Evolutionary conservation across 257 asterid genomes (phyloP).

Genomic region (Mentha longifolia): DNA sequence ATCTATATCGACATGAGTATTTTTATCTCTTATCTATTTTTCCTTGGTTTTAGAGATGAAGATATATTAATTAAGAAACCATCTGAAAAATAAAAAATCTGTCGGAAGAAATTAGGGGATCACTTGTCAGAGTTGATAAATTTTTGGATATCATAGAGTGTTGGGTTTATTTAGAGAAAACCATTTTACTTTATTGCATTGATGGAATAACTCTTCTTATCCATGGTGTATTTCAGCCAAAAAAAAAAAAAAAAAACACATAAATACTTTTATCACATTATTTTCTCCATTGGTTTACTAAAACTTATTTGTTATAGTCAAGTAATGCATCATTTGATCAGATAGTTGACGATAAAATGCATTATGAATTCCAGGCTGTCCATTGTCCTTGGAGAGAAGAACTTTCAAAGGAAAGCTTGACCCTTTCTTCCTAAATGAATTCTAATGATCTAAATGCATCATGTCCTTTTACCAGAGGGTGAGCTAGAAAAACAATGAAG

Average conservation of each 20-base stretch:
- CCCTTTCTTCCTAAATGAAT: neutral
- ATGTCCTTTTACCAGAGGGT: neutral
- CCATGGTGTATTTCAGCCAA: neutral
- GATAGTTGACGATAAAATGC: neutral
- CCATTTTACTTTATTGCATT: neutral
- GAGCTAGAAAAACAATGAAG: conserved; percentile 3
- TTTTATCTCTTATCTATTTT: neutral
- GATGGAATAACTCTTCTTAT: neutral
- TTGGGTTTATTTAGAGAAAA: neutral
- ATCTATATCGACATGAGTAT: too few species aligned
- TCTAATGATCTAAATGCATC: conserved; percentile 4
- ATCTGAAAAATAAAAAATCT: too few species aligned
- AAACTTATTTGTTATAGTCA: neutral
- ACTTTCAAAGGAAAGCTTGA: conserved; percentile 14
- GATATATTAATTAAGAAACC: too few species aligned
- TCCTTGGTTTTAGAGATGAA: neutral
- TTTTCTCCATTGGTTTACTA: neutral
- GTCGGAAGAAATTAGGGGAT: neutral
- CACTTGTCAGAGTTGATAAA: neutral
- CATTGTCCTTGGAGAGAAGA: conserved; percentile 11
- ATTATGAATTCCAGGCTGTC: neutral
- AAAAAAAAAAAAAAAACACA: too few species aligned
- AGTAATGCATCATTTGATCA: neutral
- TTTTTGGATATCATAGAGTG: neutral
- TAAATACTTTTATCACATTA: neutral